Evolutionary conservation across 495 filamentous ascomycete species (phyloP).

Genomic region (Beverwykella pulmonaria): DNA sequence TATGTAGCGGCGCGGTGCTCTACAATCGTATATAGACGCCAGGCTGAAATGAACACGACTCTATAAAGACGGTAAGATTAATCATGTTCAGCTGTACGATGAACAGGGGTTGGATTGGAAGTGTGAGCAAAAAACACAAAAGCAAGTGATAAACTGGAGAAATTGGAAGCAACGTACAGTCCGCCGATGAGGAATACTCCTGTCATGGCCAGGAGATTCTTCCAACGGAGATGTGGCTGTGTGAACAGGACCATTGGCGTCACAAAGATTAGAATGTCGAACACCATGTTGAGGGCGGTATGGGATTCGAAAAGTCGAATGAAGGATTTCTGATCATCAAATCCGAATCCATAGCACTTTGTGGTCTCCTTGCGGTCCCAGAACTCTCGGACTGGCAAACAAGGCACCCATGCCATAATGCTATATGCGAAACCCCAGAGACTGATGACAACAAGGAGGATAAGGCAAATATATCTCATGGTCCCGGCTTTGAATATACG

Average conservation of each 20-base stretch:
- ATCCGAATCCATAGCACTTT: conserved; percentile 28
- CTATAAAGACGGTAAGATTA: not conserved
- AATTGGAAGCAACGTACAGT: conserved; percentile 8
- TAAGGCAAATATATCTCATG: conserved; percentile 22
- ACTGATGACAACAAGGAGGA: conserved; percentile 16
- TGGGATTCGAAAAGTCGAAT: conserved; percentile 14
- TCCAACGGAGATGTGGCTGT: conserved; percentile 7
- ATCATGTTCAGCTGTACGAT: too few relatives aligned
- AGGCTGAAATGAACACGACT: conserved; percentile 17
- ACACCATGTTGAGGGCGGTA: conserved; percentile 25
- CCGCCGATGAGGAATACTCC: conserved; percentile 26
- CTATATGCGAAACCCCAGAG: conserved; percentile 29
- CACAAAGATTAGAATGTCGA: conserved; percentile 27
- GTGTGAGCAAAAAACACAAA: not conserved
- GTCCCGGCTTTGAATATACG: conserved; percentile 33
- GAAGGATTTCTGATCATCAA: not conserved
- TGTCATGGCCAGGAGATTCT: conserved; percentile 20
- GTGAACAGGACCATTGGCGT: conserved; percentile 26
- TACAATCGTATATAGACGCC: conserved; percentile 33
- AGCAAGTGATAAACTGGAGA: not conserved
- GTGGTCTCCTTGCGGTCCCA: conserved; percentile 10
- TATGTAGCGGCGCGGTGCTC: conserved; percentile 18
- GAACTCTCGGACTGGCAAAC: conserved; percentile 15
- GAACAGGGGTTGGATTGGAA: too few relatives aligned
- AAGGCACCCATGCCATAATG: conserved; percentile 25